Percentiles rank a stretch among this genome's conserved stretches.
phyloP scores from a whole-genome alignment of 1,284 basidiomycete genomes.

The Trichosporon coremiiforme region DNA sequence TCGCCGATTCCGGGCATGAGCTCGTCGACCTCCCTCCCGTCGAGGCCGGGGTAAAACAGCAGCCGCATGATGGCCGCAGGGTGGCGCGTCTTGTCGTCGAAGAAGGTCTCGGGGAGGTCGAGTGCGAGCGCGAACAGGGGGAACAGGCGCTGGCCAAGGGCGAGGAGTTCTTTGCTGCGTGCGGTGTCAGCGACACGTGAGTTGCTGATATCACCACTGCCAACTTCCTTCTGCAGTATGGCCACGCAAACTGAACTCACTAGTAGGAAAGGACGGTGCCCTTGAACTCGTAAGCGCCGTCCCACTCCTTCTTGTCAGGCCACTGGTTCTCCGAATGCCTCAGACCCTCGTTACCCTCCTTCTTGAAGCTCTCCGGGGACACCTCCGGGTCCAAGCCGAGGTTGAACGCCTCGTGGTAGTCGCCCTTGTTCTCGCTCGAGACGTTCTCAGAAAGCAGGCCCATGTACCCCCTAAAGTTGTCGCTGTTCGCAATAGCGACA shows the following conservation, averaged over 20 bases:
- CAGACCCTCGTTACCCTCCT: conserved; percentile 40
- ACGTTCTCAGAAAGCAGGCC: conserved; percentile 53
- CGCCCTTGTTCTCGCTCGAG: conserved; percentile 63
- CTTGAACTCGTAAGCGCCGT: conserved; percentile 57
- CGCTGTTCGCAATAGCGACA: conserved; percentile 70
- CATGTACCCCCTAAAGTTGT: conserved; percentile 72
- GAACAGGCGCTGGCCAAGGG: conserved; percentile 71
- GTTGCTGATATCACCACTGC: too few relatives aligned
- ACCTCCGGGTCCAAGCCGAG: conserved; percentile 66
- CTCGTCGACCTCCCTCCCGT: conserved; percentile 61
- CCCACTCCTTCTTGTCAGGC: conserved; percentile 61
- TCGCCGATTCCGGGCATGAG: conserved; percentile 74
- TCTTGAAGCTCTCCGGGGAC: conserved; percentile 25
- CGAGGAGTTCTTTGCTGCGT: conserved; percentile 68
- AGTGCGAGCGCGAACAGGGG: conserved; percentile 82
- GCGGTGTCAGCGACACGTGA: too few relatives aligned
- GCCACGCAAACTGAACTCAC: too few relatives aligned
- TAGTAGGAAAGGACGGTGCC: conserved; percentile 58
- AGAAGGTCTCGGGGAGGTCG: conserved; percentile 72
- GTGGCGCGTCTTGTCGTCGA: conserved; percentile 70
- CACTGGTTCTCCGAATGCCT: conserved; percentile 55
- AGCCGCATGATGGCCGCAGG: conserved; percentile 73
- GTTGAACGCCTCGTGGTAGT: conserved; percentile 80
- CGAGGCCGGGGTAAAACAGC: conserved; percentile 78
- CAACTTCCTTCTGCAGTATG: too few relatives aligned